These are phyloP conservation scores for Microstroma glucosiphilum DNA, from an alignment of 1,284 basidiomycete species.

Conservation along the genomic window DNA sequence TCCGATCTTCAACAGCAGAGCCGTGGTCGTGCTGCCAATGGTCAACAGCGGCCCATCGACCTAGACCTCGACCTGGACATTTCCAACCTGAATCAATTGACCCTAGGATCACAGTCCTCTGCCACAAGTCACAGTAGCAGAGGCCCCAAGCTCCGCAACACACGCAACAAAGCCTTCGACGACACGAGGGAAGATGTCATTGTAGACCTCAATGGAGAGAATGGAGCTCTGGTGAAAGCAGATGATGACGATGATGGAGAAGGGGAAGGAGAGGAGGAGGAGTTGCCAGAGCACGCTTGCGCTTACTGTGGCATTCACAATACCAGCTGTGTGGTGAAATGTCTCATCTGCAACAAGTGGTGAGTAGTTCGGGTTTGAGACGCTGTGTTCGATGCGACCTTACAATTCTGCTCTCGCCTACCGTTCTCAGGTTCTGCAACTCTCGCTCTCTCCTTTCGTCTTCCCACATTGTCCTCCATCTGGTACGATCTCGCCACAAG, in stretches of 20 bases:
- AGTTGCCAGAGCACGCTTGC: slow-evolving; percentile 53
- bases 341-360: slow-evolving; percentile 84
- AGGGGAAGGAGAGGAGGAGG: slow-evolving; percentile 60
- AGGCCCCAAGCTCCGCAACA: too few relatives aligned
- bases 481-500: slow-evolving; percentile 98
- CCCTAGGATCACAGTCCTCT: slow-evolving; percentile 23
- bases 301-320: slow-evolving; percentile 96
- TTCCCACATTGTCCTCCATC: slow-evolving; percentile 90
- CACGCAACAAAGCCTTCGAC: too few relatives aligned
- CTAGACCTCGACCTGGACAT: slow-evolving; percentile 36
- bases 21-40: slow-evolving; percentile 1
- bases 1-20: background rate
- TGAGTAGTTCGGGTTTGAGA: slow-evolving; percentile 7
- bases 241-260: slow-evolving; percentile 58
- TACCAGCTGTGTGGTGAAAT: slow-evolving; percentile 93
- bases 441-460: slow-evolving; percentile 96
- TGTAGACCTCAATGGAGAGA: slow-evolving; percentile 1
- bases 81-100: slow-evolving; percentile 29
- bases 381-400: background rate
- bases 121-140: background rate
- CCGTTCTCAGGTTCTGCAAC: slow-evolving; percentile 77
- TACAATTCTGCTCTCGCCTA: background rate
- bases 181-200: background rate
- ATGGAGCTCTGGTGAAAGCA: background rate
- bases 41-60: slow-evolving; percentile 16